Base-by-base conservation (phyloP, 2,329 filamentous ascomycete species). In the Aspergillus novofumigatus region DNA sequence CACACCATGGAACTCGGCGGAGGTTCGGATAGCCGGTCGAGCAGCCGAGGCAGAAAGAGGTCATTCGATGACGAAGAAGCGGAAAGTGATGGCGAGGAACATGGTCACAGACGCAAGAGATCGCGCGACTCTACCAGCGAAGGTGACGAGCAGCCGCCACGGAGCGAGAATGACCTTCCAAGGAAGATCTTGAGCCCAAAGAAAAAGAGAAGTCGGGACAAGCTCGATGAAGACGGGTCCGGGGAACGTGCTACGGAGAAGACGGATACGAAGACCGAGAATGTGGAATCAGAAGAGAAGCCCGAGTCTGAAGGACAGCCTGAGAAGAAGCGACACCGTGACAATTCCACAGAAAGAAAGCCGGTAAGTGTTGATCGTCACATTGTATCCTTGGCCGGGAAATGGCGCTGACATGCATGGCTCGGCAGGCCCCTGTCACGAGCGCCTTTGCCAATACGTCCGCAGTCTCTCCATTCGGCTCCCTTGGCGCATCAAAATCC, bases 361-460 rank as follows among this genome's bases (percentile, higher is more conserved):
- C 56, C 59, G 26, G 60, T 69, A 55, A 57, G 72, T 71, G 29
- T 50, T 58, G 59, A 26, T 23, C 4, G 21, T 23, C 21, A 4
- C 9, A 25, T 26, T 23, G 2, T n/a, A 23, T 10, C 2, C 7
- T 20, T 54, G 32, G 38, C 8, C 20, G 6, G 9, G 5, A 45
- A 23, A 32, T 23, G 53, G 49, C 48, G 7, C 4, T 54, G 6
- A n/a, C n/a, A 42, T 7, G 14, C 8, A 38, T 42, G 25, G 38
- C 11, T 44, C 49, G 3, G 35, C 41, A 75, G 71, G 66, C 61
- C 25, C 62, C 72, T 32, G 59, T 72, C 7, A 61, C 69, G 28
- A 76, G 69, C 55, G 74, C 73, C 14, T 80, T 80, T 59, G 69
- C 74, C 48, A 78, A 77, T 57, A 71, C 73, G 23, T 75, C 76